Evolutionary conservation across 495 filamentous ascomycete genomes (phyloP).

Genomic region (Jackrogersella minutella): DNA sequence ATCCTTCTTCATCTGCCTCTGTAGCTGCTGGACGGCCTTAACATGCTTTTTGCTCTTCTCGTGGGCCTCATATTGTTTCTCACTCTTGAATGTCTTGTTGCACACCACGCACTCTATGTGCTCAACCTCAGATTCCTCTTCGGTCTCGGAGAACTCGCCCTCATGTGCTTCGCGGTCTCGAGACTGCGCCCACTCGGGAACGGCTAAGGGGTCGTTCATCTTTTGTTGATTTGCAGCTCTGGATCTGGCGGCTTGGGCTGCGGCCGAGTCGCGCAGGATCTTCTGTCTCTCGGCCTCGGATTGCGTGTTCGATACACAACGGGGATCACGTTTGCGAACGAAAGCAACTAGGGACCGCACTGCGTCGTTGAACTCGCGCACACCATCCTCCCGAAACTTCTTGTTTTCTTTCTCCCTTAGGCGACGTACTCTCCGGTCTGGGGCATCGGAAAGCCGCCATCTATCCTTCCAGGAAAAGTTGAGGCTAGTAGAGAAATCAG

Average conservation of each 20-base stretch:
- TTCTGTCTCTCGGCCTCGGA: conserved; percentile 84
- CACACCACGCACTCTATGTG: conserved; percentile 91
- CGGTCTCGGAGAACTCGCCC: conserved; percentile 53
- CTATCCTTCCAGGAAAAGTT: conserved; percentile 88
- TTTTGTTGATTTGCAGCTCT: conserved; percentile 82
- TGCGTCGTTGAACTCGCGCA: conserved; percentile 90
- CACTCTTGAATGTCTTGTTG: conserved; percentile 90
- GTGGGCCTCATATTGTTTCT: conserved; percentile 90
- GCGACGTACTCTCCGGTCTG: conserved; percentile 82
- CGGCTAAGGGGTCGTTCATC: conserved; percentile 64
- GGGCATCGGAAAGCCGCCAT: conserved; percentile 82
- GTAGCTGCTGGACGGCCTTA: conserved; percentile 81
- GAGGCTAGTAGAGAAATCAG: conserved; percentile 82
- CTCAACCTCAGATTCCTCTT: conserved; percentile 67
- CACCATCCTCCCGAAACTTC: conserved; percentile 78
- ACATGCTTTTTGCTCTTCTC: conserved; percentile 96
- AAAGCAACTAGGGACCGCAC: conserved; percentile 88
- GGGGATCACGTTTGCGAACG: conserved; percentile 90
- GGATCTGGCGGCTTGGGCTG: conserved; percentile 84
- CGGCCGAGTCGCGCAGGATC: conserved; percentile 75
- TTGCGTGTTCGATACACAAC: conserved; percentile 72
- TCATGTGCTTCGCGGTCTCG: conserved; percentile 53
- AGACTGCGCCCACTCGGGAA: conserved; percentile 81
- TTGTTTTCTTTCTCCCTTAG: conserved; percentile 97
- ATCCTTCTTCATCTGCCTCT: conserved; percentile 82